Conservation (phyloP, 805 yeast species). For the Brettanomyces sp. region DNA sequence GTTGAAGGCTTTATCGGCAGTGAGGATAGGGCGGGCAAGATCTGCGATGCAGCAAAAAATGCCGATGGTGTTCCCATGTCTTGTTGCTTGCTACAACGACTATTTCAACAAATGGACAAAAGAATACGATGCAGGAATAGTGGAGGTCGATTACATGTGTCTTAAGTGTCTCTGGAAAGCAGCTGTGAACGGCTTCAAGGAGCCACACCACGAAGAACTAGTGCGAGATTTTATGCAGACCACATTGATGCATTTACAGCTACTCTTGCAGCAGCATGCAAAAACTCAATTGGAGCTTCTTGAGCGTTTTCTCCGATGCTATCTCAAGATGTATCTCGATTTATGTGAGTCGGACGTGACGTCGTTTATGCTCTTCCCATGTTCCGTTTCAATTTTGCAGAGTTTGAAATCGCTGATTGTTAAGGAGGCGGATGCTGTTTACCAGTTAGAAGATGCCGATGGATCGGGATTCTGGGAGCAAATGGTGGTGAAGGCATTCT, state of each 20-base stretch:
- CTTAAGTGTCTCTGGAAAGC: conserved; percentile 68
- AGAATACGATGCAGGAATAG: conserved; percentile 37
- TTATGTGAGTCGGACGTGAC: conserved; percentile 55
- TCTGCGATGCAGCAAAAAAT: conserved; percentile 68
- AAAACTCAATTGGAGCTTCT: conserved; percentile 36
- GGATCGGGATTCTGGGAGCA: conserved; percentile 68
- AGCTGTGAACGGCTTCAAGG: conserved; percentile 66
- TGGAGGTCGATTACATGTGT: conserved; percentile 72
- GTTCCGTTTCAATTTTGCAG: conserved; percentile 50
- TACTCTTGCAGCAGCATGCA: conserved; percentile 45
- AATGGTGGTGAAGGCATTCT: conserved; percentile 55
- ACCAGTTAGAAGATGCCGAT: conserved; percentile 30
- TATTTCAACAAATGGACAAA: conserved; percentile 59
- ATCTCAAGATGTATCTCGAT: conserved; percentile 62
- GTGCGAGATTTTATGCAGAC: conserved; percentile 52
- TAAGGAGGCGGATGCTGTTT: conserved; percentile 55
- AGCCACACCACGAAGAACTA: conserved; percentile 50
- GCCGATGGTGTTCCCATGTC: conserved; percentile 49
- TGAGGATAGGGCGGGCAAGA: conserved; percentile 75
- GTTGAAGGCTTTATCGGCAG: conserved; percentile 62
- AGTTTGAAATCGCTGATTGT: conserved; percentile 53
- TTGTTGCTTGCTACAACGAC: conserved; percentile 49
- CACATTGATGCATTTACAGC: conserved; percentile 50
- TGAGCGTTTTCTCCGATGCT: conserved; percentile 66
- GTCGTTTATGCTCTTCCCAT: conserved; percentile 59